A percentile compares a stretch with the other conserved stretches of the same genome.
Conservation (phyloP, 306 rosid species). For the Nissolia schottii region DNA sequence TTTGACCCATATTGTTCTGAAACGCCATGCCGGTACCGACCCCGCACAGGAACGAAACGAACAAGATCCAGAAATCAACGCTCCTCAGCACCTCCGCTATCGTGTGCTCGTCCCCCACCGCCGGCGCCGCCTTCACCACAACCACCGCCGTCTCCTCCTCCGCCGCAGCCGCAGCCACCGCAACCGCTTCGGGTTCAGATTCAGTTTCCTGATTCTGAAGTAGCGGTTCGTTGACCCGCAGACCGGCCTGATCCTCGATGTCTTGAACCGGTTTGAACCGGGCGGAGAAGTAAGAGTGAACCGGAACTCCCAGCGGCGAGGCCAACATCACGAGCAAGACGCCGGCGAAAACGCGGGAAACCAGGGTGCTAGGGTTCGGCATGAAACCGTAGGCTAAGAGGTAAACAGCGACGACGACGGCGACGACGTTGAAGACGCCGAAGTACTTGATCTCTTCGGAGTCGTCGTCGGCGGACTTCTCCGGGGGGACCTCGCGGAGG, state of each 20-base stretch:
- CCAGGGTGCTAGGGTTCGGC: conserved; percentile 32
- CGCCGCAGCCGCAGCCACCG: not conserved
- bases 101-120: conserved; percentile 88
- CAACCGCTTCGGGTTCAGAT: not conserved
- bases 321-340: conserved; percentile 51
- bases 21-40: conserved; percentile 92
- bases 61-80: conserved; percentile 84
- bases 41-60: conserved; percentile 79
- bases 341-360: conserved; percentile 44
- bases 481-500: conserved; percentile 67
- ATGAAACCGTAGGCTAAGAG: conserved; percentile 53
- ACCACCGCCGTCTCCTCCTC: not conserved
- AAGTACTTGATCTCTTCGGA: conserved; percentile 55
- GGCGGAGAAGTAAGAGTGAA: conserved; percentile 30
- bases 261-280: conserved; percentile 25
- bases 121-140: conserved; percentile 18
- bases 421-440: conserved; percentile 55
- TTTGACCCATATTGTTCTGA: conserved; percentile 90
- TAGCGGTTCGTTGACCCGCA: conserved; percentile 35
- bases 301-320: conserved; percentile 59
- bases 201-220: not conserved
- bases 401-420: conserved; percentile 59
- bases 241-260: conserved; percentile 38
- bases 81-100: conserved; percentile 47
- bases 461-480: conserved; percentile 19